Percentiles rank a stretch among this genome's conserved stretches.
Conservation (phyloP, 78 protist species). For the Polysphondylium violaceum region DNA sequence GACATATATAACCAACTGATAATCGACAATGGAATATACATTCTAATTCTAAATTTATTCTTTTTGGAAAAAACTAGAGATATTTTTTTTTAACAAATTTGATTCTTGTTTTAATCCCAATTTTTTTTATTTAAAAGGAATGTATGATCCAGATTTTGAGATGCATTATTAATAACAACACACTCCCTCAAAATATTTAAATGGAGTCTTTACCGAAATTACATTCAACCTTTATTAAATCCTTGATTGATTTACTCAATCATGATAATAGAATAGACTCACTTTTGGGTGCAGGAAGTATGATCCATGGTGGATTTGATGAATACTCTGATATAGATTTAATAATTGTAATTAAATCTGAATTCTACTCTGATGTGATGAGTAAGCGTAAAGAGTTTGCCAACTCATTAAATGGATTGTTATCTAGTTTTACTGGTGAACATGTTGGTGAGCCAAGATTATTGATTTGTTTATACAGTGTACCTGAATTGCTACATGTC, state of each 20-base stretch:
- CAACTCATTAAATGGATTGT: neutral
- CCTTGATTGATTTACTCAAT: neutral
- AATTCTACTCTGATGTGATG: neutral
- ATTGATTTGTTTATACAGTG: neutral
- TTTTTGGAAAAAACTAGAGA: too few relatives aligned
- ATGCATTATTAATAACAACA: too few relatives aligned
- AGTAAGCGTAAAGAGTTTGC: neutral
- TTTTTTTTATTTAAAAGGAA: too few relatives aligned
- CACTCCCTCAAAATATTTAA: too few relatives aligned
- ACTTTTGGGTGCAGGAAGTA: neutral
- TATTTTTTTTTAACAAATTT: too few relatives aligned
- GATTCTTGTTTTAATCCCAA: too few relatives aligned
- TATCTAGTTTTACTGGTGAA: conserved; percentile 2
- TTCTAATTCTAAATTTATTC: too few relatives aligned
- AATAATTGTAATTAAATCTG: neutral
- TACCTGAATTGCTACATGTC: neutral
- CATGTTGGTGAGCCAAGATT: conserved; percentile 17
- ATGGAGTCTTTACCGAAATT: neutral
- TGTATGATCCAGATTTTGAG: too few relatives aligned
- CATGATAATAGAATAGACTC: neutral
- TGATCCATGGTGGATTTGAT: neutral
- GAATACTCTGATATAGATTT: neutral
- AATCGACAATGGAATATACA: too few relatives aligned
- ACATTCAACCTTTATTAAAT: neutral
- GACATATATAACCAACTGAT: too few relatives aligned